These are phyloP conservation scores for Grigorovia jiainica DNA, from an alignment of 805 yeast genomes.

Conservation along the genomic window DNA sequence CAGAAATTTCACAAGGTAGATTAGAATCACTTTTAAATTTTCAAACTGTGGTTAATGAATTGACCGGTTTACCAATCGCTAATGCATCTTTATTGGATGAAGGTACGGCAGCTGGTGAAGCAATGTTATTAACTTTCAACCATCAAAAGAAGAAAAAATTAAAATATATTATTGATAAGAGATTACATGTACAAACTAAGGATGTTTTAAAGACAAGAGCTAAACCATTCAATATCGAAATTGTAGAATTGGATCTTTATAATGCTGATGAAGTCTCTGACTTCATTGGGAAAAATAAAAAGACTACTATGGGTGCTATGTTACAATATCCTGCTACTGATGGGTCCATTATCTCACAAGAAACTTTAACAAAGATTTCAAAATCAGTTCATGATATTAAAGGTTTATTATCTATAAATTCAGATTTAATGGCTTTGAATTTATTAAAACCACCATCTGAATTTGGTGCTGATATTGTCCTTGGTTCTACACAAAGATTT, in stretches of 20 bases:
- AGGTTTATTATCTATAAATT: slow-evolving; percentile 75
- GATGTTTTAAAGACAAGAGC: slow-evolving; percentile 77
- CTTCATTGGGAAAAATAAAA: neutral
- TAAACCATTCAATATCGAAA: slow-evolving; percentile 54
- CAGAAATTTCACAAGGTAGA: slow-evolving; percentile 96
- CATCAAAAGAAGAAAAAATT: slow-evolving; percentile 55
- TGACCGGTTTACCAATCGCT: slow-evolving; percentile 91
- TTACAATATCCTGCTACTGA: slow-evolving; percentile 88
- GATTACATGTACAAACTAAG: slow-evolving; percentile 78
- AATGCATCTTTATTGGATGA: slow-evolving; percentile 93
- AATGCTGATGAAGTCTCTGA: slow-evolving; percentile 17
- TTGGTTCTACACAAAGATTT: slow-evolving; percentile 90
- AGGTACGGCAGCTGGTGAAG: slow-evolving; percentile 97
- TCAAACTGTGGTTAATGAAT: slow-evolving; percentile 84
- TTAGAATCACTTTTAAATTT: slow-evolving; percentile 81
- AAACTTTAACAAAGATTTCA: slow-evolving; percentile 45
- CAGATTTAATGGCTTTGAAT: slow-evolving; percentile 86
- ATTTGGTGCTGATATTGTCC: slow-evolving; percentile 85
- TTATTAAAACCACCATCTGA: slow-evolving; percentile 73
- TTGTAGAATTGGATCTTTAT: slow-evolving; percentile 48
- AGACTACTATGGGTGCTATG: slow-evolving; percentile 30
- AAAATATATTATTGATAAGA: slow-evolving; percentile 62
- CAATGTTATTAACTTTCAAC: slow-evolving; percentile 77
- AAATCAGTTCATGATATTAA: slow-evolving; percentile 59
- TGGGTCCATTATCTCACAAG: slow-evolving; percentile 50